Base-by-base conservation (phyloP, 2,329 filamentous ascomycete genomes). In the Fusarium algeriense region DNA sequence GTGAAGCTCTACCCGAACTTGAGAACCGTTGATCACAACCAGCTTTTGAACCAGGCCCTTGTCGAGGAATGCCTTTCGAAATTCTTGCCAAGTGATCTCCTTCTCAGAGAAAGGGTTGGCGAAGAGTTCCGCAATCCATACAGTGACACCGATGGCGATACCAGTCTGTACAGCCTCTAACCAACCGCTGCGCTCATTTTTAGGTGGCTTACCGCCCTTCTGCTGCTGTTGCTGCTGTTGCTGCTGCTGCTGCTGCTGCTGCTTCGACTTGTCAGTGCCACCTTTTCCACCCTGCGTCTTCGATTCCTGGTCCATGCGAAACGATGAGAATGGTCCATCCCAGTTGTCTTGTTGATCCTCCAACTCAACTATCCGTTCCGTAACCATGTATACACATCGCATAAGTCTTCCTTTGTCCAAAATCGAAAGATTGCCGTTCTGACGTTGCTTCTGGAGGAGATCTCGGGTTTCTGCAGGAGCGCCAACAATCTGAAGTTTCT, bases 11-110 rank as follows among this genome's bases (percentile, higher is more conserved):
- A 98, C 93, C 59, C 92, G 89, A 48, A 98, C 96, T 68, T 89
- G 89, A 17, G 80, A 80, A 76, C 89, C 90, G 70, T 91, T 89
- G 75, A 94, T 90, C 55, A 97, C 88, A 37, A 97, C 91, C 20
- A 99, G 87, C 84, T 95, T 98, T 83, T 98, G 93, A 23, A 99
- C 95, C 28, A 99, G 87, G 11, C 96, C 96, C 85, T 97, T 98
- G 83, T 98, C 94, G 67, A 99, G 86, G 86, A 97, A 98, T 35
- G 94, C 96, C 75, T 90, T 95, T 70, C 93, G 88, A 83, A 99
- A 93, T 83, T 99, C 96, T 83, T 99, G 95, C 93, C 94, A 99
- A 60, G 96, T 98, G 64, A 99, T 98, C 79, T 99, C 95, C 77
- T 83, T 82, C 70, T 86, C 83, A 7, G 82, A 81, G 69, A 85